A percentile compares a stretch with the other conserved stretches of the same genome.
Evolutionary conservation across 2,329 filamentous ascomycete genomes (phyloP).

Genomic region (Hypoxylon sp.): DNA sequence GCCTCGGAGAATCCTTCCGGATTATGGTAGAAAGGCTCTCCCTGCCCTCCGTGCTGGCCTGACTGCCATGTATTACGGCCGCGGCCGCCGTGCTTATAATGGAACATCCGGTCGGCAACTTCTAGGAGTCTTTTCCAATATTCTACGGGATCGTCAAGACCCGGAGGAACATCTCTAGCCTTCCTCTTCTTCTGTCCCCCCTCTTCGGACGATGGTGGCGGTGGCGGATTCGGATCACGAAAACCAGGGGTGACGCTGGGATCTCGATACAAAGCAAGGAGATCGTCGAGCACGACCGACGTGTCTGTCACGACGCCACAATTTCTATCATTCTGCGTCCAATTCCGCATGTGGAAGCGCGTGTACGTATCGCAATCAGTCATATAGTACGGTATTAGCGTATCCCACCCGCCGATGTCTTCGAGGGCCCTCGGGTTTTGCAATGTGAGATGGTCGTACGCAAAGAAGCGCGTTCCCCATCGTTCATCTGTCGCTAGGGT

Average conservation of each 20-base stretch:
- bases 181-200: constrained; percentile 38
- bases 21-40: constrained; percentile 62
- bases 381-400: constrained; percentile 70
- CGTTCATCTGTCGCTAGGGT: constrained; percentile 53
- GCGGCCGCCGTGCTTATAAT: constrained; percentile 59
- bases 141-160: constrained; percentile 46
- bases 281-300: constrained; percentile 61
- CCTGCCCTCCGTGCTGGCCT: constrained; percentile 58
- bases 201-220: constrained; percentile 28
- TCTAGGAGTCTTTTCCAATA: constrained; percentile 51
- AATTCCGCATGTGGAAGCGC: constrained; percentile 63
- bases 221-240: constrained; percentile 57
- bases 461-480: constrained; percentile 70
- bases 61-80: constrained; percentile 61
- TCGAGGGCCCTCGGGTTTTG: constrained; percentile 68
- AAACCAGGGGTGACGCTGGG: constrained; percentile 56
- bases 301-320: constrained; percentile 64
- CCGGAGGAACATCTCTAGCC: constrained; percentile 12
- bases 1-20: constrained; percentile 55
- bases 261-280: constrained; percentile 63
- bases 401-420: constrained; percentile 70
- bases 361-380: constrained; percentile 71
- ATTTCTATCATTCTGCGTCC: constrained; percentile 57
- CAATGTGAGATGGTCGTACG: constrained; percentile 70
- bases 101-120: constrained; percentile 57